phyloP scores from a whole-genome alignment of 768 basidiomycete genomes.

The Xerocomus spinulosus region DNA sequence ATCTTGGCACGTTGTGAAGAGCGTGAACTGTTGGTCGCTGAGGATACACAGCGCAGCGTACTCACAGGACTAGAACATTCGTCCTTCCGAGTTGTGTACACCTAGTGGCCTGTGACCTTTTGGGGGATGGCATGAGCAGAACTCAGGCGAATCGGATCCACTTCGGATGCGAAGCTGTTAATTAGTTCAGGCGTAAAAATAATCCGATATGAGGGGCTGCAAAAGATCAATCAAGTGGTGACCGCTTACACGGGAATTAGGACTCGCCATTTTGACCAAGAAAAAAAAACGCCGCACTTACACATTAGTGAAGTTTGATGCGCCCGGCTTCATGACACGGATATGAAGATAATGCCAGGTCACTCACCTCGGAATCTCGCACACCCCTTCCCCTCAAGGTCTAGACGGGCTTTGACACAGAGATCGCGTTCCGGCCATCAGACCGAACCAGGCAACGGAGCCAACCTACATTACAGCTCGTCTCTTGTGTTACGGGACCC shows the following conservation, averaged over 20 bases:
- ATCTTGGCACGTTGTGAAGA: background rate
- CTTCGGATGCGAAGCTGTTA: constrained; percentile 6
- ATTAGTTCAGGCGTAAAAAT: constrained; percentile 11
- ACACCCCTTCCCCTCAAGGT: background rate
- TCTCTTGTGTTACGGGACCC: constrained; percentile 28
- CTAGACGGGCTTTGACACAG: constrained; percentile 6
- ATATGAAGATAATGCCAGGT: constrained; percentile 17
- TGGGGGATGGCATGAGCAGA: background rate
- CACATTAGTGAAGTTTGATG: constrained; percentile 15
- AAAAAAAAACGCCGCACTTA: constrained; percentile 11
- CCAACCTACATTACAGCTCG: constrained; percentile 29
- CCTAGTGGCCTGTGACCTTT: background rate
- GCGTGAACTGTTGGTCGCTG: background rate
- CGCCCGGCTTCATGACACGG: constrained; percentile 19
- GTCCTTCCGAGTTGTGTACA: constrained; percentile 3
- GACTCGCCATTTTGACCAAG: constrained; percentile 2
- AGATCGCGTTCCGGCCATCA: constrained; percentile 15
- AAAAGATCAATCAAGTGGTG: constrained; percentile 6
- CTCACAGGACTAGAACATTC: background rate
- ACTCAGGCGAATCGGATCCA: constrained; percentile 1
- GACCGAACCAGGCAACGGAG: constrained; percentile 12
- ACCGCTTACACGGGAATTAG: constrained; percentile 20
- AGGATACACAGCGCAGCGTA: background rate
- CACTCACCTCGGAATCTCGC: constrained; percentile 4
- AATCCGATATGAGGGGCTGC: constrained; percentile 6